phyloP scores from a whole-genome alignment of 228 moss, liverwort and hornwort genomes.

The Sphagnum magellanicum region DNA sequence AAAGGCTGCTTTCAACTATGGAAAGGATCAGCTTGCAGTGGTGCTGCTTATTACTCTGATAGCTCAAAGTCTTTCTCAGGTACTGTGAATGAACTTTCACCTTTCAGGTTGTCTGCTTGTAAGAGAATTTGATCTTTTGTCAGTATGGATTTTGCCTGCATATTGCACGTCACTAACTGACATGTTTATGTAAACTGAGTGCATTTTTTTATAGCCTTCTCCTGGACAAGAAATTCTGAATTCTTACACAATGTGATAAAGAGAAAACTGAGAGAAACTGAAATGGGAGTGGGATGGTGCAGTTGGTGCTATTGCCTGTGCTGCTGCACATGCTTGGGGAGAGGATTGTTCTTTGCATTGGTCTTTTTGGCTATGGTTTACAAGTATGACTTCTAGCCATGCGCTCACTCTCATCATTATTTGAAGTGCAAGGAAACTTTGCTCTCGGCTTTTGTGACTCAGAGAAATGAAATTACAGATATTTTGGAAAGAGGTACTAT shows the following conservation, averaged over 20 bases:
- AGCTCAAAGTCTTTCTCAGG: constrained; percentile 12
- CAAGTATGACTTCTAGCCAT: constrained; percentile 10
- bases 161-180: too few species aligned
- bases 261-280: background rate
- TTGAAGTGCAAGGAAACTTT: background rate
- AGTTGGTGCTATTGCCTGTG: constrained; percentile 22
- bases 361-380: constrained; percentile 5
- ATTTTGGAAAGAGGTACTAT: background rate
- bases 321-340: constrained; percentile 15
- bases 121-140: background rate
- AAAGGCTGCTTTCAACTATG: constrained; percentile 22
- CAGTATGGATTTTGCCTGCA: too few species aligned
- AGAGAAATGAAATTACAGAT: too few species aligned
- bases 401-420: background rate
- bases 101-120: background rate
- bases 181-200: background rate
- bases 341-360: constrained; percentile 17
- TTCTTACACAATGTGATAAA: too few species aligned
- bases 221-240: too few species aligned
- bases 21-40: constrained; percentile 21
- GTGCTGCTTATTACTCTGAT: constrained; percentile 5
- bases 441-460: too few species aligned
- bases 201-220: background rate
- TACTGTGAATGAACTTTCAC: constrained; percentile 3
- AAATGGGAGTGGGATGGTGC: background rate